Evolutionary conservation across 1,284 basidiomycete genomes (phyloP).

Genomic region (Amylostereum areolatum): DNA sequence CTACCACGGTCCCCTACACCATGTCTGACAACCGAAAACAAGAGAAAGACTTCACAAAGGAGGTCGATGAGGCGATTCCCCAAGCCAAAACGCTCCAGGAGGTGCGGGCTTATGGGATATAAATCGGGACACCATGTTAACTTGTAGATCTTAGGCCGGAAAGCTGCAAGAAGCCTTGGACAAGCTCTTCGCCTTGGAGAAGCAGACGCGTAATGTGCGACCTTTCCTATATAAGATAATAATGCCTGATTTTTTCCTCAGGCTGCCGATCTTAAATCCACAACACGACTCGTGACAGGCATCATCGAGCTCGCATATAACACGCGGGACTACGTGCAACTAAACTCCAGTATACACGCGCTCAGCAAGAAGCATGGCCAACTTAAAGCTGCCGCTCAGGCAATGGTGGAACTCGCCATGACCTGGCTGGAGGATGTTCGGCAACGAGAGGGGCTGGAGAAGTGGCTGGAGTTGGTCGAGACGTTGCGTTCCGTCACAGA

Average conservation of each 20-base stretch:
- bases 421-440: slow-evolving; percentile 75
- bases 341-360: slow-evolving; percentile 70
- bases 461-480: slow-evolving; percentile 85
- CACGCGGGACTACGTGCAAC: slow-evolving; percentile 58
- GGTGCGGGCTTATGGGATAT: slow-evolving; percentile 29
- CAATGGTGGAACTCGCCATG: slow-evolving; percentile 86
- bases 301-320: slow-evolving; percentile 71
- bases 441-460: slow-evolving; percentile 58
- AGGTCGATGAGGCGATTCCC: slow-evolving; percentile 60
- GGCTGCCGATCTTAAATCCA: slow-evolving; percentile 92
- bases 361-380: slow-evolving; percentile 98
- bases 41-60: slow-evolving; percentile 69
- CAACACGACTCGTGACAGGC: slow-evolving; percentile 78
- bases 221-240: background rate
- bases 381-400: slow-evolving; percentile 84
- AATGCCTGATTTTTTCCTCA: slow-evolving; percentile 23
- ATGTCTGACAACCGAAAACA: slow-evolving; percentile 79
- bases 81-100: slow-evolving; percentile 49
- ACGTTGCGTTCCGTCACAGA: slow-evolving; percentile 91
- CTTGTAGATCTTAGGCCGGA: slow-evolving; percentile 45
- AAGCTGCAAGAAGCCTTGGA: slow-evolving; percentile 85
- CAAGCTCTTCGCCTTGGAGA: slow-evolving; percentile 86
- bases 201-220: slow-evolving; percentile 92
- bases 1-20: slow-evolving; percentile 14
- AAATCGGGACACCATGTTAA: background rate